Percentiles rank a stretch among this genome's conserved stretches.
Evolutionary conservation across 2,329 filamentous ascomycete species (phyloP).

Genomic region (Rhynchosporium secalis): DNA sequence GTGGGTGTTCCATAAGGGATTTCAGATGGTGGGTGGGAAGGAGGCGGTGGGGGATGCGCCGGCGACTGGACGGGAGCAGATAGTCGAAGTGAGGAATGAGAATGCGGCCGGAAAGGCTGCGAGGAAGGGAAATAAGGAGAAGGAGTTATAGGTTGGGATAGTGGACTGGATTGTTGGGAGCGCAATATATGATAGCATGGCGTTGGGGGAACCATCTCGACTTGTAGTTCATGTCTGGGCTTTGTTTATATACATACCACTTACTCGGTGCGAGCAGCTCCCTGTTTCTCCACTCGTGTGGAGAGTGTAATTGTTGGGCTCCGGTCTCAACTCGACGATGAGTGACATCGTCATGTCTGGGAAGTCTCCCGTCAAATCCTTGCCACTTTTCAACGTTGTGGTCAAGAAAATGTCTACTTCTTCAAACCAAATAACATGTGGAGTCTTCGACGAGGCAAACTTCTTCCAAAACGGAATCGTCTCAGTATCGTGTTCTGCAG

Average conservation of each 20-base stretch:
- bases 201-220: conserved; percentile 10
- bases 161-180: too few species aligned
- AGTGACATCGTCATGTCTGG: too few species aligned
- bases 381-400: too few species aligned
- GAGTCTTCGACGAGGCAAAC: too few species aligned
- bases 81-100: conserved; percentile 39
- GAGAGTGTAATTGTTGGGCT: too few species aligned
- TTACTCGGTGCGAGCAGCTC: not conserved
- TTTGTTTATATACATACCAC: conserved; percentile 8
- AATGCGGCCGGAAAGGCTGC: not conserved
- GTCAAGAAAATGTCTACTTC: too few species aligned
- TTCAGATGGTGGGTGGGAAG: conserved; percentile 69
- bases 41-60: conserved; percentile 56
- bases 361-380: too few species aligned
- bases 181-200: conserved; percentile 1
- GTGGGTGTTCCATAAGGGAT: conserved; percentile 82
- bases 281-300: too few species aligned
- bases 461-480: too few species aligned
- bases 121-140: conserved; percentile 9
- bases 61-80: conserved; percentile 52
- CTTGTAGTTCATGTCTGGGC: not conserved
- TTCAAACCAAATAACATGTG: too few species aligned
- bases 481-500: too few species aligned
- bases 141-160: conserved; percentile 13
- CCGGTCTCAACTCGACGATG: too few species aligned